Conservation (phyloP, 2,329 filamentous ascomycete genomes). For the Thelonectria olida region DNA sequence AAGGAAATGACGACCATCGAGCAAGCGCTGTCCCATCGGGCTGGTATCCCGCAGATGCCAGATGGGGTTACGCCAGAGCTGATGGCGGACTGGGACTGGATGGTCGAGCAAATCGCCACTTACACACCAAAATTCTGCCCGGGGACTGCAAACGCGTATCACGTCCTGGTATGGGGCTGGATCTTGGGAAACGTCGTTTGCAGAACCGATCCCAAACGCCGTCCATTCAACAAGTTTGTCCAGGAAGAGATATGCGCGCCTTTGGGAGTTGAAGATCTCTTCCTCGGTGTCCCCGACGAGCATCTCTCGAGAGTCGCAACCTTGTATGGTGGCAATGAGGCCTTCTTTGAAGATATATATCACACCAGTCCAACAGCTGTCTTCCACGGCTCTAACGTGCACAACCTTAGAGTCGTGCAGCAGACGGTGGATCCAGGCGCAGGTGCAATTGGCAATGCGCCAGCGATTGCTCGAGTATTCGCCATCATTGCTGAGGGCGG, state of each 20-base stretch:
- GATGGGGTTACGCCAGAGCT: conserved; percentile 5
- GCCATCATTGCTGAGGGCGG: conserved; percentile 20
- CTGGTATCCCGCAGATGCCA: conserved; percentile 24
- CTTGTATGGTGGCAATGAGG: conserved; percentile 7
- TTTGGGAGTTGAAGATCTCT: conserved; percentile 3
- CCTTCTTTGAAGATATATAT: conserved; percentile 6
- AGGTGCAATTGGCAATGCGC: conserved; percentile 4
- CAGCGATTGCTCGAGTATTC: conserved; percentile 8
- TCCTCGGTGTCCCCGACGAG: conserved; percentile 12
- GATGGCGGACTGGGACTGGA: conserved; percentile 24
- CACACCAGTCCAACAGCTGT: conserved; percentile 1
- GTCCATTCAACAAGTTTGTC: conserved; percentile 12
- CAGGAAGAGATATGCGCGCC: conserved; percentile 10
- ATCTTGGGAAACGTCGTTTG: conserved; percentile 15
- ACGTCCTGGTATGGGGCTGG: conserved; percentile 20
- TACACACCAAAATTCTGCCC: conserved; percentile 12
- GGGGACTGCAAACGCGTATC: conserved; percentile 19
- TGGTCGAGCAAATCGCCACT: conserved; percentile 3
- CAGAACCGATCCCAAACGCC: conserved; percentile 9
- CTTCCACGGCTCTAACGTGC: conserved; percentile 3
- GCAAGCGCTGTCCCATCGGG: conserved; percentile 6
- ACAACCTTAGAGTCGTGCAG: conserved; percentile 15
- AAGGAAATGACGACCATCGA: conserved; percentile 20
- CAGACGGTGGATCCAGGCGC: conserved; percentile 19
- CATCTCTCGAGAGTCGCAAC: conserved; percentile 13